Evolutionary conservation across 208 protist genomes (phyloP).

Genomic region (Trypanosoma grayi): DNA sequence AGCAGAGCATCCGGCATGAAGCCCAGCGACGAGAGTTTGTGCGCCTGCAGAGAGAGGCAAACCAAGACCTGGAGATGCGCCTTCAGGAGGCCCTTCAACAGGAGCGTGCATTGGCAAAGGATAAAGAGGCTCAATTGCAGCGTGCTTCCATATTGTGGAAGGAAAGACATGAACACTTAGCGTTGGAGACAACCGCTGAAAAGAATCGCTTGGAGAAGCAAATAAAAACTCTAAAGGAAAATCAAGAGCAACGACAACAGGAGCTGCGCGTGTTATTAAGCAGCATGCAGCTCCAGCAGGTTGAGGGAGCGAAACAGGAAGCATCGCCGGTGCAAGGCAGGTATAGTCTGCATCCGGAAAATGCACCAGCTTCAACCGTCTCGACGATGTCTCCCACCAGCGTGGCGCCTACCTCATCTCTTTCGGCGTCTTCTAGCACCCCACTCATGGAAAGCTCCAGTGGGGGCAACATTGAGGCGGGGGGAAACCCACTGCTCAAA

Average conservation of each 20-base stretch:
- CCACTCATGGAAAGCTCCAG: not conserved
- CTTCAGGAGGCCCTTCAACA: slow-evolving; percentile 14
- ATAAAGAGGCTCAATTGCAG: slow-evolving; percentile 17
- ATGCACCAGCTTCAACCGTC: not conserved
- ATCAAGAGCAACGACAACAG: not conserved
- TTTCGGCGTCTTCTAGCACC: not conserved
- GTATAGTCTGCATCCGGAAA: not conserved
- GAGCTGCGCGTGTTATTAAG: slow-evolving; percentile 6
- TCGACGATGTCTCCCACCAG: not conserved
- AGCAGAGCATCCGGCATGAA: slow-evolving; percentile 38
- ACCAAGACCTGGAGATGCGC: slow-evolving; percentile 8
- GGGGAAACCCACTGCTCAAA: too few relatives aligned
- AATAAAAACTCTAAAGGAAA: not conserved
- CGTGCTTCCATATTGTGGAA: slow-evolving; percentile 21
- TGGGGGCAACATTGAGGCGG: not conserved
- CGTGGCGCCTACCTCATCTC: not conserved
- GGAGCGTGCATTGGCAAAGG: slow-evolving; percentile 20
- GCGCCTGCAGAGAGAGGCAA: slow-evolving; percentile 19
- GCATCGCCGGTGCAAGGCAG: not conserved
- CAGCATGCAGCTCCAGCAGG: not conserved
- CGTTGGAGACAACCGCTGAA: not conserved
- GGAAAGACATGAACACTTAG: slow-evolving; percentile 14
- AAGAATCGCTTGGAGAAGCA: not conserved
- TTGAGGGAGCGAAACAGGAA: not conserved
- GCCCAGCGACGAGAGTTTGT: slow-evolving; percentile 36